Conservation (phyloP, 129 eudicot species). For the Sambucus nigra region DNA sequence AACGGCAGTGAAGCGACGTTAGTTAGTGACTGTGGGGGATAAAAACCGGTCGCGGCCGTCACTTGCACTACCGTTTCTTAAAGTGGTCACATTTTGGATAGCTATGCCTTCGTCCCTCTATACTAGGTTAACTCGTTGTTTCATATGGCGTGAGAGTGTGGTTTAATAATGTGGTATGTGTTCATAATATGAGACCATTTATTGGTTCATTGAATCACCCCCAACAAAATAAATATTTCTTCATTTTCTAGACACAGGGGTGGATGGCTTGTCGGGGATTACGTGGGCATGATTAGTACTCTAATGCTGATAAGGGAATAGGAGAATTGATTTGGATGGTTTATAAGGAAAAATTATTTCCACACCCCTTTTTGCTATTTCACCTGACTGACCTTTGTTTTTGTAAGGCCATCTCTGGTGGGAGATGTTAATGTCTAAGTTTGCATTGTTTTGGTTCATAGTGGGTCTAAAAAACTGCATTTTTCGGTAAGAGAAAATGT, state of each 20-base stretch:
- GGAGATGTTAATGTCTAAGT: too few relatives aligned
- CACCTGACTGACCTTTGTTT: neutral
- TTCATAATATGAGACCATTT: too few relatives aligned
- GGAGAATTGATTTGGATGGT: constrained; percentile 8
- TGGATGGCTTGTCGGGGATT: neutral
- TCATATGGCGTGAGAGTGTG: neutral
- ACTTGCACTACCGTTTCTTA: constrained; percentile 44
- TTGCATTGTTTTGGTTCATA: too few relatives aligned
- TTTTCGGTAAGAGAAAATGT: too few relatives aligned
- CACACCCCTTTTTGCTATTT: neutral
- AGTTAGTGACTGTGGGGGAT: constrained; percentile 19
- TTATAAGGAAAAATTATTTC: constrained; percentile 10
- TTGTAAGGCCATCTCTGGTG: too few relatives aligned
- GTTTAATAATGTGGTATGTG: too few relatives aligned
- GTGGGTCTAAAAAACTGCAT: too few relatives aligned
- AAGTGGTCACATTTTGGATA: constrained; percentile 12
- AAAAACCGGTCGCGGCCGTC: constrained; percentile 56
- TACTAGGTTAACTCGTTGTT: neutral
- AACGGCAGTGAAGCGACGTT: constrained; percentile 82
- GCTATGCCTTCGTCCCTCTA: neutral
- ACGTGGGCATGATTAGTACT: constrained; percentile 13
- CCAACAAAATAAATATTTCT: too few relatives aligned
- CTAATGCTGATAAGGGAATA: constrained; percentile 12
- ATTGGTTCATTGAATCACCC: too few relatives aligned
- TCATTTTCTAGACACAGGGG: neutral